These are phyloP conservation scores for Lactarius deliciosus DNA, from an alignment of 768 basidiomycete genomes.

Conservation along the genomic window DNA sequence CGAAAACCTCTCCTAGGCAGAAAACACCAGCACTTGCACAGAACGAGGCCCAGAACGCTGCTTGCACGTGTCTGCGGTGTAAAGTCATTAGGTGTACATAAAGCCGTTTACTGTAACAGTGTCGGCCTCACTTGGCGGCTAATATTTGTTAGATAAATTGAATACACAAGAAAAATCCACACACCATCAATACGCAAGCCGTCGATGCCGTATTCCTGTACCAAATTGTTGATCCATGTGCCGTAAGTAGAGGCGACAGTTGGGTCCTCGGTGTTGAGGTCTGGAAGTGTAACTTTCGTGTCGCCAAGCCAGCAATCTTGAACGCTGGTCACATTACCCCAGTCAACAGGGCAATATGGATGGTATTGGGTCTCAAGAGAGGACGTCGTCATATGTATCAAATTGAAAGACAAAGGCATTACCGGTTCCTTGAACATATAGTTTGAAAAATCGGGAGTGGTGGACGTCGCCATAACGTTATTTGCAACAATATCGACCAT, in stretches of 20 bases:
- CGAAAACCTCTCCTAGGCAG: constrained; percentile 82
- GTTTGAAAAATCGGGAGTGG: constrained; percentile 58
- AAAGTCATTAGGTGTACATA: constrained; percentile 13
- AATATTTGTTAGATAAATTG: constrained; percentile 6
- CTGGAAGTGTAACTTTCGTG: constrained; percentile 66
- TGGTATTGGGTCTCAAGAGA: constrained; percentile 63
- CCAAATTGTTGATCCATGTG: constrained; percentile 66
- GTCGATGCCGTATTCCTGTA: constrained; percentile 72
- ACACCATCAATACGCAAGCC: constrained; percentile 82
- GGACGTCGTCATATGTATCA: constrained; percentile 18
- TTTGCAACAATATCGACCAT: constrained; percentile 88
- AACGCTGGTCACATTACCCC: constrained; percentile 65
- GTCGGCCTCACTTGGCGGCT: constrained; percentile 39
- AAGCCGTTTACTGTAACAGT: constrained; percentile 9
- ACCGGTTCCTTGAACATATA: constrained; percentile 70
- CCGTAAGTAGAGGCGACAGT: constrained; percentile 62
- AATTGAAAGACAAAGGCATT: constrained; percentile 24
- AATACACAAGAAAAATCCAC: constrained; percentile 22
- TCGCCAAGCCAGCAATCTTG: constrained; percentile 87
- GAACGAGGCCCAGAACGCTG: constrained; percentile 76
- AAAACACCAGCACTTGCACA: constrained; percentile 75
- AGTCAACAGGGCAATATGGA: constrained; percentile 74
- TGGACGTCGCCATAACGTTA: constrained; percentile 74
- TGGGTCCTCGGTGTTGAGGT: constrained; percentile 73
- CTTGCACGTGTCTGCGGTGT: constrained; percentile 56